These are phyloP conservation scores for Citrus reticulata DNA, from an alignment of 345 rosid genomes.

Conservation along the genomic window DNA sequence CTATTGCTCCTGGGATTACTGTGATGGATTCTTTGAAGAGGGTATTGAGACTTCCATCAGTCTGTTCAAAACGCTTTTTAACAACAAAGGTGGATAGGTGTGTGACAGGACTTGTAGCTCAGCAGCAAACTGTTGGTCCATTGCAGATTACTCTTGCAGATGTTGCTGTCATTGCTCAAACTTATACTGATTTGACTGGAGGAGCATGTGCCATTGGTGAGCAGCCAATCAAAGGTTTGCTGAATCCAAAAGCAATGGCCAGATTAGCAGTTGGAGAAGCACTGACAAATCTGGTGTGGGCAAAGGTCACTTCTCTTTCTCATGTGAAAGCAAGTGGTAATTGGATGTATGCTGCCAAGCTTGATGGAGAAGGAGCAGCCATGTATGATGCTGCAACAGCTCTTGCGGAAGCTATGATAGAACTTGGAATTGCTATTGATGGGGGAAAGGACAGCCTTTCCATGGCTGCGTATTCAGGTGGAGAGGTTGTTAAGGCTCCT, in stretches of 20 bases:
- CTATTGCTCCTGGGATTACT: slow-evolving; percentile 81
- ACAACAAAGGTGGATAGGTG: slow-evolving; percentile 95
- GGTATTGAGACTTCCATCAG: slow-evolving; percentile 78
- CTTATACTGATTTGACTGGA: slow-evolving; percentile 68
- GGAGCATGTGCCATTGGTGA: slow-evolving; percentile 94
- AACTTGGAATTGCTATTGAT: slow-evolving; percentile 94
- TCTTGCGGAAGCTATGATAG: slow-evolving; percentile 82
- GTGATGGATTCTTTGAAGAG: slow-evolving; percentile 84
- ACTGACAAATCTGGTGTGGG: slow-evolving; percentile 90
- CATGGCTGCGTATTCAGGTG: slow-evolving; percentile 82
- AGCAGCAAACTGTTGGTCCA: slow-evolving; percentile 97
- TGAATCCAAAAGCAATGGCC: slow-evolving; percentile 95
- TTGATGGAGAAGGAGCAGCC: slow-evolving; percentile 92
- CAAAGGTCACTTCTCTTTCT: slow-evolving; percentile 79
- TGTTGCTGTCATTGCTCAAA: slow-evolving; percentile 94
- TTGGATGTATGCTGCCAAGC: slow-evolving; percentile 99
- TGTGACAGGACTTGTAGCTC: slow-evolving; percentile 96
- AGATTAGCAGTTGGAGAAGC: slow-evolving; percentile 94
- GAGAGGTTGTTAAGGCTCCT: slow-evolving; percentile 91
- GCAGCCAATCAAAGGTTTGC: slow-evolving; percentile 85
- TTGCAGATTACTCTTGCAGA: slow-evolving; percentile 90
- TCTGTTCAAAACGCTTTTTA: slow-evolving; percentile 78
- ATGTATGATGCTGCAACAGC: slow-evolving; percentile 92
- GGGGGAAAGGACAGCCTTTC: slow-evolving; percentile 96
- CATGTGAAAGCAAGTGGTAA: slow-evolving; percentile 96